phyloP scores from a whole-genome alignment of 768 basidiomycete genomes.

The Suillus weaverae region DNA sequence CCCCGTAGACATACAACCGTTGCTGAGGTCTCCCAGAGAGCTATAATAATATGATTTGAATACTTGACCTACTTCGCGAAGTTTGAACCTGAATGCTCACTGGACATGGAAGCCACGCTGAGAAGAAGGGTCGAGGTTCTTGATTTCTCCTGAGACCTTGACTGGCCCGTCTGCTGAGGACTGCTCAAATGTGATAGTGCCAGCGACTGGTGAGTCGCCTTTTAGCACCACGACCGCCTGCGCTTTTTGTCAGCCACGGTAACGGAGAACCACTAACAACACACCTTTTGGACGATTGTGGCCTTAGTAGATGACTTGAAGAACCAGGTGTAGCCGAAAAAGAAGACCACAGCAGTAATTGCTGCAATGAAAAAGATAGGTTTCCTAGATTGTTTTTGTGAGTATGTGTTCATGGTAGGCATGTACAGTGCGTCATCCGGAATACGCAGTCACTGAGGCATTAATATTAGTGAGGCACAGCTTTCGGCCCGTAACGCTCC shows the following conservation, averaged over 20 bases:
- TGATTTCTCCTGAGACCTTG: conserved; percentile 60
- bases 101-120: conserved; percentile 81
- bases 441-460: background rate
- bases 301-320: conserved; percentile 17
- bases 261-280: background rate
- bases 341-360: conserved; percentile 17
- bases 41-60: conserved; percentile 10
- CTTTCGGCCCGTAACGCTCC: background rate
- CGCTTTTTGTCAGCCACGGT: background rate
- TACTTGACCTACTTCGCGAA: conserved; percentile 21
- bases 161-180: conserved; percentile 48
- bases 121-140: conserved; percentile 56
- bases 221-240: conserved; percentile 63
- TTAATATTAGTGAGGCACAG: background rate
- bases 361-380: conserved; percentile 15
- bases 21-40: conserved; percentile 58
- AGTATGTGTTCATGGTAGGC: conserved; percentile 21
- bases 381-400: conserved; percentile 23
- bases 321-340: conserved; percentile 22
- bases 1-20: conserved; percentile 69
- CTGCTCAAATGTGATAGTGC: conserved; percentile 70
- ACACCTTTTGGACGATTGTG: conserved; percentile 24
- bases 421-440: background rate
- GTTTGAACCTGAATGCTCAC: conserved; percentile 39
- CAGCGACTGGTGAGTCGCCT: conserved; percentile 59